A percentile compares a stretch with the other conserved stretches of the same genome.
These are phyloP conservation scores for Fraxinus platypoda DNA, from an alignment of 305 asterid genomes.

Conservation along the genomic window DNA sequence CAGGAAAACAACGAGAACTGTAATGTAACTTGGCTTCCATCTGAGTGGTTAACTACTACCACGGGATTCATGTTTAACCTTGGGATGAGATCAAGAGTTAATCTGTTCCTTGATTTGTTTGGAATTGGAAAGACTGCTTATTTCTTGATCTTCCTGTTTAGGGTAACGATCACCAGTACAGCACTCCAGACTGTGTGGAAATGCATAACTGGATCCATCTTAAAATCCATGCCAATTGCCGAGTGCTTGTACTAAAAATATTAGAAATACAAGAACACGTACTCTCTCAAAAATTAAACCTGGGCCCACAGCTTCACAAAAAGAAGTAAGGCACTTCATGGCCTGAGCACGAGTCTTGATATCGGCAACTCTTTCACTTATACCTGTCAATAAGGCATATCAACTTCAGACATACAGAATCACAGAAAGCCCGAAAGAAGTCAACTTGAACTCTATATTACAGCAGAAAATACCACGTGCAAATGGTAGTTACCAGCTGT, in stretches of 20 bases:
- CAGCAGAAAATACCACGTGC: slow-evolving; percentile 15
- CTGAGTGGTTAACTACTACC: neutral
- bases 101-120: neutral
- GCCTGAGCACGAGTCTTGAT: slow-evolving; percentile 94
- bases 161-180: neutral
- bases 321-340: slow-evolving; percentile 92
- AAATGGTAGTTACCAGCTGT: slow-evolving; percentile 13
- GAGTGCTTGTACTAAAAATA: neutral
- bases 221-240: slow-evolving; percentile 9
- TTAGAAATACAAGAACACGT: slow-evolving; percentile 27
- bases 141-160: neutral
- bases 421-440: slow-evolving; percentile 13
- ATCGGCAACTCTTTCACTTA: slow-evolving; percentile 97
- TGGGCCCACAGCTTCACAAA: slow-evolving; percentile 98
- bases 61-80: neutral
- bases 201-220: slow-evolving; percentile 5
- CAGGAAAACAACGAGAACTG: neutral
- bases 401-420: slow-evolving; percentile 10
- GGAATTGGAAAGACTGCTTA: slow-evolving; percentile 2
- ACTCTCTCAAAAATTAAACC: slow-evolving; percentile 95
- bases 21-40: neutral
- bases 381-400: slow-evolving; percentile 48
- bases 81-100: neutral
- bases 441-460: neutral
- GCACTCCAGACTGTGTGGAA: slow-evolving; percentile 2